Evolutionary conservation across 2,329 filamentous ascomycete species (phyloP).

Genomic region (Lojkania enalia): DNA sequence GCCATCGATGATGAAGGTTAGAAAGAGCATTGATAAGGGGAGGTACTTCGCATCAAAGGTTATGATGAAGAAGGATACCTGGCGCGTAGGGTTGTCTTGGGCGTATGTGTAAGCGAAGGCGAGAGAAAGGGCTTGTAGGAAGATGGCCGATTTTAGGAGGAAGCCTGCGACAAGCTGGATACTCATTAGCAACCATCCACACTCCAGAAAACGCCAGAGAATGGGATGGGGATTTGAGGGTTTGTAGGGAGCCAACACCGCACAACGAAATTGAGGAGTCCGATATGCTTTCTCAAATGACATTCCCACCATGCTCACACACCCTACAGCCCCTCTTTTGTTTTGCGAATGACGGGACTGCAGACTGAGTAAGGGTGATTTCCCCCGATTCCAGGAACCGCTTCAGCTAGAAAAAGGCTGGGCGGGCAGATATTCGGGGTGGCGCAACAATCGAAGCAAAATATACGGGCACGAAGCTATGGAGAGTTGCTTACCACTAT

Average conservation of each 20-base stretch:
- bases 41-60: conserved; percentile 80
- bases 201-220: conserved; percentile 12
- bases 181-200: background rate
- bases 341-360: conserved; percentile 57
- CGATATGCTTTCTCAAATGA: conserved; percentile 57
- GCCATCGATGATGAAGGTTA: conserved; percentile 71
- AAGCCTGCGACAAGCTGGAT: conserved; percentile 56
- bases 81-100: conserved; percentile 79
- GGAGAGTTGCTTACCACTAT: conserved; percentile 72
- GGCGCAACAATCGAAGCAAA: conserved; percentile 20
- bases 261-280: conserved; percentile 58
- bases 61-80: conserved; percentile 79
- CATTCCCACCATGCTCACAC: conserved; percentile 57
- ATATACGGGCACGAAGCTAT: conserved; percentile 20
- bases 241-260: conserved; percentile 70
- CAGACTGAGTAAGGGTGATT: conserved; percentile 55
- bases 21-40: conserved; percentile 76
- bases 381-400: conserved; percentile 60
- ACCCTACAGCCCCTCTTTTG: conserved; percentile 49
- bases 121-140: conserved; percentile 67
- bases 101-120: conserved; percentile 82
- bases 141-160: conserved; percentile 56
- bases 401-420: conserved; percentile 55
- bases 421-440: conserved; percentile 65
- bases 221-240: conserved; percentile 18